Evolutionary conservation across 2,329 filamentous ascomycete species (phyloP).

Genomic region (Akanthomyces dipterigenus): DNA sequence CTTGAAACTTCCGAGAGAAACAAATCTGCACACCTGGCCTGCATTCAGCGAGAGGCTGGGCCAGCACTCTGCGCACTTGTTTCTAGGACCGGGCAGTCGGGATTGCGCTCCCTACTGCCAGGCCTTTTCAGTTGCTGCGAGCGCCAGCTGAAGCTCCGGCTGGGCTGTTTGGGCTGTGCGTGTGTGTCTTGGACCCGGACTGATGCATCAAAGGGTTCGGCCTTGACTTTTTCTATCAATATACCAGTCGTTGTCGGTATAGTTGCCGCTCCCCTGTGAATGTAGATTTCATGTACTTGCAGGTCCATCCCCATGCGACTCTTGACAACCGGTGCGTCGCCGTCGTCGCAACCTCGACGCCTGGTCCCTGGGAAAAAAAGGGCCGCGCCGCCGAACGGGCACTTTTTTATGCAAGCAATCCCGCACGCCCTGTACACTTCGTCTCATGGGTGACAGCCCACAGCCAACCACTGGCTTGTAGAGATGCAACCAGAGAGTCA

Average conservation of each 20-base stretch:
- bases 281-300: too few relatives aligned
- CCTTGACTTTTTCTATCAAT: too few relatives aligned
- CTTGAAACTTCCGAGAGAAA: background rate
- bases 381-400: background rate
- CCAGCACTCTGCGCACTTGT: background rate
- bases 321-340: too few relatives aligned
- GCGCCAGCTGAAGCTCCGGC: background rate
- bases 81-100: background rate
- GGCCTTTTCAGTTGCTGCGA: background rate
- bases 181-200: background rate
- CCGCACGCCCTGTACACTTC: background rate
- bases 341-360: too few relatives aligned
- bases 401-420: slow-evolving; percentile 7
- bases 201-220: too few relatives aligned
- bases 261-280: too few relatives aligned
- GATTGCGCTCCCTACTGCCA: background rate
- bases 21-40: background rate
- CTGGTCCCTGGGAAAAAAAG: background rate
- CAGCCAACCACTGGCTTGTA: background rate
- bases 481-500: background rate
- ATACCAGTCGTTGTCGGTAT: too few relatives aligned
- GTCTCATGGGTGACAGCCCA: background rate
- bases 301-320: too few relatives aligned
- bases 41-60: background rate
- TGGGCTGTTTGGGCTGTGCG: background rate